Evolutionary conservation across 495 filamentous ascomycete genomes (phyloP).

Genomic region (Letharia lupina): DNA sequence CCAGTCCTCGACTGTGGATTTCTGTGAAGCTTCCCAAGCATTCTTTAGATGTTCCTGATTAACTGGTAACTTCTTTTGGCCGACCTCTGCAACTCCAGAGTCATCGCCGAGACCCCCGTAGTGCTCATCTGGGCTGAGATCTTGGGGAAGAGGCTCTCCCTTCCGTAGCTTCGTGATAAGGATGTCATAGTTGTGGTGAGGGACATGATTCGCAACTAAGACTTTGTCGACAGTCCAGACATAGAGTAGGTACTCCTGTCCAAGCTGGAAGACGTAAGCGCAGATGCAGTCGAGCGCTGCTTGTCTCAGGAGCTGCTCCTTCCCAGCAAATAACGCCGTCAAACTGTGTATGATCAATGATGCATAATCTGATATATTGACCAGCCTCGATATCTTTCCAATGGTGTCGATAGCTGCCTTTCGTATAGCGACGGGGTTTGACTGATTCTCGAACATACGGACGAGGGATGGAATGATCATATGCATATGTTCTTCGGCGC

Average conservation of each 20-base stretch:
- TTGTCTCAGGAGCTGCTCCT: conserved; percentile 63
- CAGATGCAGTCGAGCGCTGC: conserved; percentile 93
- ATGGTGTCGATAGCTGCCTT: conserved; percentile 91
- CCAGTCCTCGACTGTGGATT: conserved; percentile 97
- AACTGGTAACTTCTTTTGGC: conserved; percentile 85
- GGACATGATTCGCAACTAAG: conserved; percentile 58
- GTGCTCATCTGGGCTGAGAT: conserved; percentile 80
- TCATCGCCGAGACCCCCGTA: conserved; percentile 76
- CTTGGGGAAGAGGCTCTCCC: conserved; percentile 85
- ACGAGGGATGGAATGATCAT: conserved; percentile 96
- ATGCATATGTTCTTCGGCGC: conserved; percentile 97
- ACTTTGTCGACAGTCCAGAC: conserved; percentile 81
- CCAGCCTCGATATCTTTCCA: conserved; percentile 86
- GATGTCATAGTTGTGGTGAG: conserved; percentile 80
- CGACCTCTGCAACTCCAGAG: conserved; percentile 66
- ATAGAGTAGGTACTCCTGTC: conserved; percentile 89
- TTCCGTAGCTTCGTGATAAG: conserved; percentile 87
- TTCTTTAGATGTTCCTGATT: conserved; percentile 96
- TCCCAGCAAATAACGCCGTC: conserved; percentile 62
- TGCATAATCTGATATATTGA: conserved; percentile 95
- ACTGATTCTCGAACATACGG: conserved; percentile 75
- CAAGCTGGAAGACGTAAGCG: conserved; percentile 89
- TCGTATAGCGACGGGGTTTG: conserved; percentile 66
- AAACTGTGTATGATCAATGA: conserved; percentile 90
- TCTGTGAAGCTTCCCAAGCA: conserved; percentile 92